A percentile compares a stretch with the other conserved stretches of the same genome.
Conservation (phyloP, 768 basidiomycete species). For the Zangia roseola region DNA sequence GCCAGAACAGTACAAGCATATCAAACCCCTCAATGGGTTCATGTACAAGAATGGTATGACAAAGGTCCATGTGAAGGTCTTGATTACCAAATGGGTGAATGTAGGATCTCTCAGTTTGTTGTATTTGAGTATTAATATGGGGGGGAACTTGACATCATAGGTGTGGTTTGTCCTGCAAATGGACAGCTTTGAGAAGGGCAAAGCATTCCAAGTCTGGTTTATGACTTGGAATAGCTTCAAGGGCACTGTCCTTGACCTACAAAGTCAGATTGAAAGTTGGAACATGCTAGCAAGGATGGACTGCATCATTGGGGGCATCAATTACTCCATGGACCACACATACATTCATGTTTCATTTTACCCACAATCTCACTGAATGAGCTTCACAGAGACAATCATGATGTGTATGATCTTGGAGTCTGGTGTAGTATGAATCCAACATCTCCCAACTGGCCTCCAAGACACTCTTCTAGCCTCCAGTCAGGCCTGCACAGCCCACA, state of each 20-base stretch:
- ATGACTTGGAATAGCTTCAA: background rate
- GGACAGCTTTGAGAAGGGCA: too few relatives aligned
- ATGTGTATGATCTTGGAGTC: too few relatives aligned
- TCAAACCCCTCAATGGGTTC: background rate
- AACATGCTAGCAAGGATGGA: background rate
- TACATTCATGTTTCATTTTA: too few relatives aligned
- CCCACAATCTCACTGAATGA: too few relatives aligned
- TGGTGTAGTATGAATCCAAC: too few relatives aligned
- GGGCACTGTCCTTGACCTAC: too few relatives aligned
- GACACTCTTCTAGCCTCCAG: background rate
- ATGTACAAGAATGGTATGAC: background rate
- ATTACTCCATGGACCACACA: background rate
- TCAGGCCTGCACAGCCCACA: background rate
- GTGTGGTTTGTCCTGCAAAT: too few relatives aligned
- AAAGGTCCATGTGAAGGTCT: background rate
- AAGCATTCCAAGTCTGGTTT: background rate
- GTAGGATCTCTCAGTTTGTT: too few relatives aligned
- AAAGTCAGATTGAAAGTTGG: background rate
- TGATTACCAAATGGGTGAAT: background rate
- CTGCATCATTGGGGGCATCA: background rate
- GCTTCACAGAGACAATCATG: too few relatives aligned
- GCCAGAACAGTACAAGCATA: background rate
- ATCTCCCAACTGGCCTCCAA: too few relatives aligned
- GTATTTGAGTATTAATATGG: too few relatives aligned
- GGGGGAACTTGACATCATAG: too few relatives aligned